These are phyloP conservation scores for Sporothrix globosa DNA, from an alignment of 2,329 filamentous ascomycete species.

Conservation along the genomic window DNA sequence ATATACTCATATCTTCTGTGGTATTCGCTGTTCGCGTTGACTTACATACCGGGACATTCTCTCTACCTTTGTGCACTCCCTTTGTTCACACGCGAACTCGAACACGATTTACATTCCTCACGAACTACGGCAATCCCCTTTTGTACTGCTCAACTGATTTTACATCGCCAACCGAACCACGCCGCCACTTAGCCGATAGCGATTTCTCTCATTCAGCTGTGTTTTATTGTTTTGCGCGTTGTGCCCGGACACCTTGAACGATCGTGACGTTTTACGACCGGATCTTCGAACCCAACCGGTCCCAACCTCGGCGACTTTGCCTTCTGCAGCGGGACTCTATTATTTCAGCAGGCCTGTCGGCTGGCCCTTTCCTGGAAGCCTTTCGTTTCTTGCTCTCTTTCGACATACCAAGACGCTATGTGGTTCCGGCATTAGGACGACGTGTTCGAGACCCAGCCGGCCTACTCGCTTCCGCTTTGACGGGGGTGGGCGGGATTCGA, in stretches of 20 bases:
- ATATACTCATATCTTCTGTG: conserved; percentile 11
- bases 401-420: conserved; percentile 20
- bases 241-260: neutral
- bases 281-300: neutral
- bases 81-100: conserved; percentile 29
- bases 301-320: neutral
- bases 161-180: conserved; percentile 15
- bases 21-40: conserved; percentile 23
- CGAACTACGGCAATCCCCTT: conserved; percentile 9
- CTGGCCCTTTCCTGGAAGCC: neutral
- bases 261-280: conserved; percentile 2
- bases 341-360: neutral
- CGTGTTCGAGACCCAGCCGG: conserved; percentile 6
- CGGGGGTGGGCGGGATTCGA: neutral
- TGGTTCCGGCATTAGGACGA: conserved; percentile 24
- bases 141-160: neutral
- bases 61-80: conserved; percentile 24
- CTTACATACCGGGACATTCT: conserved; percentile 25
- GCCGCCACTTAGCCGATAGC: neutral
- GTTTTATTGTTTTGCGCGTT: neutral
- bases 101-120: conserved; percentile 27
- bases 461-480: conserved; percentile 1
- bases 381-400: neutral
- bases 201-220: neutral
- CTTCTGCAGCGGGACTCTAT: neutral